A percentile compares a stretch with the other conserved stretches of the same genome.
Evolutionary conservation across 495 filamentous ascomycete genomes (phyloP).

Genomic region (Hyaloscypha variabilis): DNA sequence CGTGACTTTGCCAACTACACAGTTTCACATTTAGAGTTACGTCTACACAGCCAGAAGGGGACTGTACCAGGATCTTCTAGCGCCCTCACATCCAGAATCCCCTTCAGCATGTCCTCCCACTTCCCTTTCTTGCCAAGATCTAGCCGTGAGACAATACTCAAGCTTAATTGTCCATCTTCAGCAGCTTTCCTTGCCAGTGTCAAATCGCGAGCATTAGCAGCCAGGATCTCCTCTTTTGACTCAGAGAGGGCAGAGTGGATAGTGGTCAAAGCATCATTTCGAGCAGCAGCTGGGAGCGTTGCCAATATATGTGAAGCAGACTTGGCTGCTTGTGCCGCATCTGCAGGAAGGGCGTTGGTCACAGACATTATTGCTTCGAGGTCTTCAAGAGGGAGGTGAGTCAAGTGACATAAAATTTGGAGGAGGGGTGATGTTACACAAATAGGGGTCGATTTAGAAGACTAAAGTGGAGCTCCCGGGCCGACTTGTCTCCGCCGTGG

Average conservation of each 20-base stretch:
- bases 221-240: conserved; percentile 74
- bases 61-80: conserved; percentile 81
- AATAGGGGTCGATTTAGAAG: neutral
- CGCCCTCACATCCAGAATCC: conserved; percentile 85
- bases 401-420: conserved; percentile 9
- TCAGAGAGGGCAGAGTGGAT: conserved; percentile 72
- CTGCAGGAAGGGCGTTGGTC: conserved; percentile 68
- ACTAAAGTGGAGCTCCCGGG: neutral
- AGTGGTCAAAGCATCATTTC: conserved; percentile 82
- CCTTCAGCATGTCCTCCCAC: conserved; percentile 97
- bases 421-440: conserved; percentile 15
- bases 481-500: neutral
- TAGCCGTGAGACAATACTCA: conserved; percentile 87
- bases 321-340: conserved; percentile 70
- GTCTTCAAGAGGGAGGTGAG: conserved; percentile 4
- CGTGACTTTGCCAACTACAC: conserved; percentile 79
- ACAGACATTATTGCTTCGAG: conserved; percentile 61
- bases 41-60: neutral
- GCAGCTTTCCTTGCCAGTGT: conserved; percentile 71
- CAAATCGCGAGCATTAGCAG: conserved; percentile 84
- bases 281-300: conserved; percentile 60
- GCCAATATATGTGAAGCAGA: conserved; percentile 70
- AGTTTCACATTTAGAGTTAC: conserved; percentile 4
- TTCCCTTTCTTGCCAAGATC: conserved; percentile 86
- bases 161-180: conserved; percentile 71